These are phyloP conservation scores for Ceriops zippeliana DNA, from an alignment of 345 rosid genomes.

Conservation along the genomic window DNA sequence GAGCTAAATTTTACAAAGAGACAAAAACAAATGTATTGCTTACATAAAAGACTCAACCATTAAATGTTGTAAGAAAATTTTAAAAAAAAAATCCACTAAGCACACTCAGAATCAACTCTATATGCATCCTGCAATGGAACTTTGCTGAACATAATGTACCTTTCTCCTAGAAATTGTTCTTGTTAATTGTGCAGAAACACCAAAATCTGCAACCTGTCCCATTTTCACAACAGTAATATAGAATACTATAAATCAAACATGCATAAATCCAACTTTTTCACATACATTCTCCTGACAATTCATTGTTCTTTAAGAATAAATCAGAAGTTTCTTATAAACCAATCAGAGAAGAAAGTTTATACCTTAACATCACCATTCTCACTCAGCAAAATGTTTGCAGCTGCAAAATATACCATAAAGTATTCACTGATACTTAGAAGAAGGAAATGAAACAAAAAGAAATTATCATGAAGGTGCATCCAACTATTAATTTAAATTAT, in stretches of 20 bases:
- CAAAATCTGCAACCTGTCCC: conserved; percentile 98
- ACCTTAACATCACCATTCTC: conserved; percentile 99
- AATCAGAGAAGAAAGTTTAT: conserved; percentile 21
- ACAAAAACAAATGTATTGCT: conserved; percentile 8
- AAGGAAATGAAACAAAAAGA: conserved; percentile 13
- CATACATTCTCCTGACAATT: not conserved
- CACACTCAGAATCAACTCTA: not conserved
- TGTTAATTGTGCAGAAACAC: conserved; percentile 97
- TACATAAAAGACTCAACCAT: not conserved
- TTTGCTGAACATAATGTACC: conserved; percentile 44
- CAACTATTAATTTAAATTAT: conserved; percentile 1
- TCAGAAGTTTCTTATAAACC: not conserved
- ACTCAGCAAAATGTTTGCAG: conserved; percentile 87
- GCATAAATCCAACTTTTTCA: conserved; percentile 1
- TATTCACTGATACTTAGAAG: conserved; percentile 22
- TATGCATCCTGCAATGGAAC: not conserved
- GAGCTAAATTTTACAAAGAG: no score
- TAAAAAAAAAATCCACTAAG: not conserved
- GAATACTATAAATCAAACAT: conserved; percentile 18
- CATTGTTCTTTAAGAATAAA: conserved; percentile 10
- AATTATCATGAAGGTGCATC: conserved; percentile 3
- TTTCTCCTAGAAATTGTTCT: conserved; percentile 98
- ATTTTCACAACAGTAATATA: conserved; percentile 21
- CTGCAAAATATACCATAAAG: conserved; percentile 45
- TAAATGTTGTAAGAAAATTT: not conserved